A percentile compares a stretch with the other conserved stretches of the same genome.
Conservation (phyloP, 2,329 filamentous ascomycete species). For the Verticillium klebahnii region DNA sequence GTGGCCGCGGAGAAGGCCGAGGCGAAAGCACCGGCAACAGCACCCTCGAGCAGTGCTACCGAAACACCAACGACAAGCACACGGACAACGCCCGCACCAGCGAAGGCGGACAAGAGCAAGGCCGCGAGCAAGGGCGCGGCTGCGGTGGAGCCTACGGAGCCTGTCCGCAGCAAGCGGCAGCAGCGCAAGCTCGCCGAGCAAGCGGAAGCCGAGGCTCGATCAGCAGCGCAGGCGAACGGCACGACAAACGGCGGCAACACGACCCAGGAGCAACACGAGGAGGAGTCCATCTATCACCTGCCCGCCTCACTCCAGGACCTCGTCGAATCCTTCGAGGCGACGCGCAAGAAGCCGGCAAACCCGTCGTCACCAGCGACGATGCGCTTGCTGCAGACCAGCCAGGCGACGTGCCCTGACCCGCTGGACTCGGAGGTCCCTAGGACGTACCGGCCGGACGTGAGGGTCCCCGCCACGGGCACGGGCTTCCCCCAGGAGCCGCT, state of each 20-base stretch:
- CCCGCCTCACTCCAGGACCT: constrained; percentile 85
- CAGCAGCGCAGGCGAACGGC: constrained; percentile 45
- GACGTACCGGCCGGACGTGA: constrained; percentile 78
- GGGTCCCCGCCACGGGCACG: constrained; percentile 66
- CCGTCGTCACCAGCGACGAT: constrained; percentile 62
- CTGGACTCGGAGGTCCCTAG: constrained; percentile 77
- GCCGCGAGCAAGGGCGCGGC: constrained; percentile 36
- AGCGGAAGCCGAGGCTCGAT: neutral
- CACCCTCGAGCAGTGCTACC: constrained; percentile 2
- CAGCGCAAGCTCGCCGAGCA: neutral
- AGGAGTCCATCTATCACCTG: constrained; percentile 89
- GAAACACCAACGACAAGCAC: constrained; percentile 20
- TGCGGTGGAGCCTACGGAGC: constrained; percentile 35
- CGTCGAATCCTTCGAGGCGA: constrained; percentile 83
- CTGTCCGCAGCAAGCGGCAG: constrained; percentile 36
- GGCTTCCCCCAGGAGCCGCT: constrained; percentile 94
- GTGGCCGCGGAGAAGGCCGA: constrained; percentile 31
- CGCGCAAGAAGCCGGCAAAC: constrained; percentile 63
- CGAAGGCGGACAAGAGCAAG: constrained; percentile 32
- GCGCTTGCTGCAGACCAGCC: constrained; percentile 71
- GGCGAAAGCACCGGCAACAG: constrained; percentile 23
- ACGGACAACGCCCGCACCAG: constrained; percentile 22
- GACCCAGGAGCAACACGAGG: constrained; percentile 44
- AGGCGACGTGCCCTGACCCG: constrained; percentile 67
- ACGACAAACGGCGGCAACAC: constrained; percentile 46